Base-by-base conservation (phyloP, 768 basidiomycete genomes). In the Sarcomyxa edulis region DNA sequence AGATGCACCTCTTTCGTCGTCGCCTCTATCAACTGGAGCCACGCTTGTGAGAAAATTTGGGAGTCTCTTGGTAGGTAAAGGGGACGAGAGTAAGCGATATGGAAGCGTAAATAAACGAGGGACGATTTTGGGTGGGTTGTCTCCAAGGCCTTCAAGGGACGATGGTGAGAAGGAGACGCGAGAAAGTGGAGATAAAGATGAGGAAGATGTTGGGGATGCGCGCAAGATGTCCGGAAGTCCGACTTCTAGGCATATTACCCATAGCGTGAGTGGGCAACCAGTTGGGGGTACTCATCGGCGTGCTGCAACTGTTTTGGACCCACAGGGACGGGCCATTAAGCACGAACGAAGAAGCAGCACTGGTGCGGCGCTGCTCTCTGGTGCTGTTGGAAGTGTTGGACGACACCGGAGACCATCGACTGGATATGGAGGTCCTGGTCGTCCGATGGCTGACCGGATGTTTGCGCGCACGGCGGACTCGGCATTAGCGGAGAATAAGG, bases 301-400 rank as follows among this genome's bases (percentile, higher is more conserved):
- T 5, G 86, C 86, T 4, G 84, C 86, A 41, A 88, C 87, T 11
- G 69, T 89, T 25, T 54, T 89, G 23, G 87, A 90, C 55, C 74
- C 84, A 0, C 71, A 76, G 33, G 74, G 78, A 19, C 68, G 78
- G 10, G 61, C 78, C 16, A 63, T 67, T 10, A 66, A 79, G 29
- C 87, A 90, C 53, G 83, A 85, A 46, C 67, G 87, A 51, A 61
- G 88, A 51, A 86, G 84, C 51, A 88, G 84, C 51, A 84, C 82
- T 0, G 81, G 85, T 19, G 84, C 76, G 16, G 76, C 79, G 27
- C 68, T 75, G 26, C 54, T 68, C 50, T 46, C 47, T 32, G 45
- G 50, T 36, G 54, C 66, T 18, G 72, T 69, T 9, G 79, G 77
- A 11, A 77, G 81, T 4, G 70, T 84, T 42, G 81, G 81, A 7